phyloP scores from a whole-genome alignment of 2,329 filamentous ascomycete species.

The Aspergillus uvarum region DNA sequence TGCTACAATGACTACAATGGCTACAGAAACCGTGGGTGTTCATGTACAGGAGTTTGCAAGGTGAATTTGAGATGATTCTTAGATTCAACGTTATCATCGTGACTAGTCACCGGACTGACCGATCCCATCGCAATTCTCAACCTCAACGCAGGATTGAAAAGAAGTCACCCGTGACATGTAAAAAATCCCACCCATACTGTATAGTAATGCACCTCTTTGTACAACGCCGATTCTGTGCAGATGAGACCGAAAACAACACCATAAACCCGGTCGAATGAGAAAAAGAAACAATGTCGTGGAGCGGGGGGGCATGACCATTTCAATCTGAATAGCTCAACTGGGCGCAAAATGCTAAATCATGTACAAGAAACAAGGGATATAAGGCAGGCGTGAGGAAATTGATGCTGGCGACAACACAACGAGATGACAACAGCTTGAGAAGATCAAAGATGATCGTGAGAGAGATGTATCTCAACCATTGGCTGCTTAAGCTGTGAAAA shows the following conservation, averaged over 20 bases:
- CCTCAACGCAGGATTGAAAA: conserved; percentile 7
- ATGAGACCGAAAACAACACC: not conserved
- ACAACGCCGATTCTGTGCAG: conserved; percentile 20
- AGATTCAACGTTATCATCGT: conserved; percentile 5
- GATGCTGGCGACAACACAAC: not conserved
- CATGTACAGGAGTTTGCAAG: too few relatives aligned
- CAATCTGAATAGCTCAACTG: conserved; percentile 15
- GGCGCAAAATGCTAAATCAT: conserved; percentile 1
- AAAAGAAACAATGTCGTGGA: not conserved
- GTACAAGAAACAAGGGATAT: conserved; percentile 10
- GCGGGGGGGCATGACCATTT: conserved; percentile 6
- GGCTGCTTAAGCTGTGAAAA: conserved; percentile 42
- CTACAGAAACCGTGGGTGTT: too few relatives aligned
- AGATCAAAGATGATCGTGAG: not conserved
- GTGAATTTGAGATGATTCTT: too few relatives aligned
- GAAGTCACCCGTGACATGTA: conserved; percentile 2
- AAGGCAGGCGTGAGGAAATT: not conserved
- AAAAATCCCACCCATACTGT: conserved; percentile 21
- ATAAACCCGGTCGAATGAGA: conserved; percentile 2
- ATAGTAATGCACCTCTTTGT: conserved; percentile 22
- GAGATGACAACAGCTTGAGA: conserved; percentile 9
- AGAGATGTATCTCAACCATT: not conserved
- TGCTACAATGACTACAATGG: too few relatives aligned
- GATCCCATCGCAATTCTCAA: conserved; percentile 8
- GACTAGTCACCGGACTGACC: conserved; percentile 1